Conservation (phyloP, 257 asterid genomes). For the Fraxinus quadrangulata region DNA sequence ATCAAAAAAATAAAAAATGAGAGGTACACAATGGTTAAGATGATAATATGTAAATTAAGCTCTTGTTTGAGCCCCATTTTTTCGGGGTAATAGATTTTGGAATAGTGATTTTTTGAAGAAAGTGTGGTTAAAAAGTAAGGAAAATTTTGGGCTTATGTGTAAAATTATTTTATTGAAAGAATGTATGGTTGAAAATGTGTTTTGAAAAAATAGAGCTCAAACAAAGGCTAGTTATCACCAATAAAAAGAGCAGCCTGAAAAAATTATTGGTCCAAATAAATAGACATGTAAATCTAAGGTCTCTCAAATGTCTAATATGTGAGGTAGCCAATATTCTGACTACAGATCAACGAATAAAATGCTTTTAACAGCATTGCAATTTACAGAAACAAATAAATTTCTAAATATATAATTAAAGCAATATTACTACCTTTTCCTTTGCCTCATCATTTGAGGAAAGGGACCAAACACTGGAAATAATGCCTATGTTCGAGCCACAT, state of each 20-base stretch:
- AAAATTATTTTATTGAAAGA: too few relatives aligned
- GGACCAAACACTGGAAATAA: background rate
- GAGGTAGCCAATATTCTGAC: background rate
- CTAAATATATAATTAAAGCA: background rate
- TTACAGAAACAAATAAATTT: background rate
- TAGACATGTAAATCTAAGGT: background rate
- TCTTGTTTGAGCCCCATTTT: too few relatives aligned
- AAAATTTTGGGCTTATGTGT: too few relatives aligned
- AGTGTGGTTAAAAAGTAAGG: too few relatives aligned
- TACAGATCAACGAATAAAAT: background rate
- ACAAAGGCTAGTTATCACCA: background rate
- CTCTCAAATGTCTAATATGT: background rate
- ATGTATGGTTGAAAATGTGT: too few relatives aligned
- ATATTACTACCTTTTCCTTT: background rate
- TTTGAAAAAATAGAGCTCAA: too few relatives aligned
- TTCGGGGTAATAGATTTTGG: too few relatives aligned
- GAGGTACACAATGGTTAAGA: slow-evolving; percentile 18
- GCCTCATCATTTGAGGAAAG: background rate
- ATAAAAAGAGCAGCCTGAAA: background rate
- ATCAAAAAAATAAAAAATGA: background rate
- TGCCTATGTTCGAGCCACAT: too few relatives aligned
- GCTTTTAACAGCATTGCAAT: background rate
- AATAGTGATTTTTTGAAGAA: too few relatives aligned
- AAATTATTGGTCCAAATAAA: background rate
- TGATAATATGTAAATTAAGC: background rate